Evolutionary conservation across 2,329 filamentous ascomycete species (phyloP).

Genomic region (Cercospora zeae-maydis): DNA sequence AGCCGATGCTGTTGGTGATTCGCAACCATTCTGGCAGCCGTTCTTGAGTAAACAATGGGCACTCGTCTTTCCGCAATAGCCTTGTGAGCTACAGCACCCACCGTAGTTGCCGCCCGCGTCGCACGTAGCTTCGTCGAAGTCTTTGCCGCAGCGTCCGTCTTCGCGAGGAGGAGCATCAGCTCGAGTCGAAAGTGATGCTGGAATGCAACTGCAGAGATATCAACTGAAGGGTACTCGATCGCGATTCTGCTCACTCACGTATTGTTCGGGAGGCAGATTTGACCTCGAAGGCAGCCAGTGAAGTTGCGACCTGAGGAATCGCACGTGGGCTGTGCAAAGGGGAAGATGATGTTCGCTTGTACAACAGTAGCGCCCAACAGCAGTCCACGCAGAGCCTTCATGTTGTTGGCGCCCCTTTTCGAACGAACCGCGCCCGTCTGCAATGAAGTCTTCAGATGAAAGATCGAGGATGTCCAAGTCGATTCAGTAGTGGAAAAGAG

Average conservation of each 20-base stretch:
- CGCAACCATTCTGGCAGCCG: slow-evolving; percentile 44
- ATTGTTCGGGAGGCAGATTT: slow-evolving; percentile 37
- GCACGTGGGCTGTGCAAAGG: slow-evolving; percentile 46
- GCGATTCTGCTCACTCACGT: slow-evolving; percentile 28
- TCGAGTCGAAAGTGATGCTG: neutral
- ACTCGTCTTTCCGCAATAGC: slow-evolving; percentile 37
- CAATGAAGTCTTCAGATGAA: neutral
- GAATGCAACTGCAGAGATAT: neutral
- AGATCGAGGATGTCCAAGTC: neutral
- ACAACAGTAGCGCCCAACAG: neutral
- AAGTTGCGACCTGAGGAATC: slow-evolving; percentile 28
- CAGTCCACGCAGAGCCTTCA: neutral
- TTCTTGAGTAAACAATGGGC: slow-evolving; percentile 31
- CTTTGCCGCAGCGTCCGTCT: slow-evolving; percentile 43
- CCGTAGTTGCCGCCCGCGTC: slow-evolving; percentile 40
- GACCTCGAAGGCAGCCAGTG: slow-evolving; percentile 38
- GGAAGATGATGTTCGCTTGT: slow-evolving; percentile 49
- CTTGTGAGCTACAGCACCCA: slow-evolving; percentile 39
- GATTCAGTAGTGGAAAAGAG: neutral
- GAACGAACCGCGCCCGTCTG: neutral
- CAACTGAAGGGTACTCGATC: neutral
- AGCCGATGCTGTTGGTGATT: slow-evolving; percentile 20
- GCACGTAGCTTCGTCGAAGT: slow-evolving; percentile 40
- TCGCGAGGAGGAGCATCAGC: slow-evolving; percentile 19
- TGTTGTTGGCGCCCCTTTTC: neutral